Conservation (phyloP, 2,329 filamentous ascomycete genomes). For the Geosmithia putterillii region DNA sequence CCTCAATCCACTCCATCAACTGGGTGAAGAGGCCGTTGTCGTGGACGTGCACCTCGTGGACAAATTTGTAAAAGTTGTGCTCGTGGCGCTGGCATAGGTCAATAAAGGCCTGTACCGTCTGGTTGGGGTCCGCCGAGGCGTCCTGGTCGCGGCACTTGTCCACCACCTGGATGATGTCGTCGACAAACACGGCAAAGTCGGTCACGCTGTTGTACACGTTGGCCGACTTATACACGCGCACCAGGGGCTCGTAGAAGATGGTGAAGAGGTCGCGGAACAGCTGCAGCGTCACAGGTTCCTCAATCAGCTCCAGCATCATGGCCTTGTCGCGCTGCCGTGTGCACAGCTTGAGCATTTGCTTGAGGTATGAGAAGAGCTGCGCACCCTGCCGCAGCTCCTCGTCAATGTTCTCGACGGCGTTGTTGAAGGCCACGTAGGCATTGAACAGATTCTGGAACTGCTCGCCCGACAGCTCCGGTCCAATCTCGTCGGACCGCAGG, state of each 20-base stretch:
- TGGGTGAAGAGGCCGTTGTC: slow-evolving; percentile 95
- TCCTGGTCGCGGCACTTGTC: slow-evolving; percentile 60
- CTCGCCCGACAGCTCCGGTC: slow-evolving; percentile 56
- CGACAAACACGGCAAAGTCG: slow-evolving; percentile 85
- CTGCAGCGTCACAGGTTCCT: slow-evolving; percentile 94
- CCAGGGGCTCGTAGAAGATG: slow-evolving; percentile 96
- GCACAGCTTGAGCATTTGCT: slow-evolving; percentile 86
- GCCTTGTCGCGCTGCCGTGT: slow-evolving; percentile 87
- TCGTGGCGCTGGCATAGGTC: slow-evolving; percentile 92
- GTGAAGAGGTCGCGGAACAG: slow-evolving; percentile 93
- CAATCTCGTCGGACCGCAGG: slow-evolving; percentile 63
- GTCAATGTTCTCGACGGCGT: slow-evolving; percentile 81
- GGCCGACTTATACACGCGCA: slow-evolving; percentile 95
- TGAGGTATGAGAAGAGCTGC: slow-evolving; percentile 85
- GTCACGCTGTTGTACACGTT: slow-evolving; percentile 97
- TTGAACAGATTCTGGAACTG: slow-evolving; percentile 85
- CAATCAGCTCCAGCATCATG: slow-evolving; percentile 93
- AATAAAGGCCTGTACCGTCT: slow-evolving; percentile 96
- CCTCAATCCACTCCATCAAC: slow-evolving; percentile 95
- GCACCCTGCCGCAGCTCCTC: slow-evolving; percentile 81
- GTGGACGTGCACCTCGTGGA: slow-evolving; percentile 93
- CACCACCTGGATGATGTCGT: slow-evolving; percentile 77
- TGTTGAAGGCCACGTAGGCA: slow-evolving; percentile 92
- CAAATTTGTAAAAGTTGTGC: slow-evolving; percentile 96
- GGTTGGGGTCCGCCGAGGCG: slow-evolving; percentile 88